These are phyloP conservation scores for Paracamarosporium sp. DNA, from an alignment of 2,329 filamentous ascomycete species.

Conservation along the genomic window DNA sequence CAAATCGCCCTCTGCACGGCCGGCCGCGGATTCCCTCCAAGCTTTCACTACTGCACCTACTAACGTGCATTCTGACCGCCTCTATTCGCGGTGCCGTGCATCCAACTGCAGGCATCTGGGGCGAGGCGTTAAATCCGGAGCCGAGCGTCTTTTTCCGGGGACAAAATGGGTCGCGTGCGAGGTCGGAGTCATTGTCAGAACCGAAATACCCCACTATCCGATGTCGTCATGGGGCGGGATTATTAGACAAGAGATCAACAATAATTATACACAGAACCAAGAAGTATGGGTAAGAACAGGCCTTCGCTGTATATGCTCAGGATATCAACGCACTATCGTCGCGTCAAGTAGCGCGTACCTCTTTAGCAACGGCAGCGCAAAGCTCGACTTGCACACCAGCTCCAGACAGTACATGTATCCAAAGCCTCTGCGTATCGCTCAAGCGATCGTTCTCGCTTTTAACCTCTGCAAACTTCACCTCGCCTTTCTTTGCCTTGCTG, in stretches of 20 bases:
- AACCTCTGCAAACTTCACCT: slow-evolving; percentile 74
- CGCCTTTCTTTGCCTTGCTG: slow-evolving; percentile 49
- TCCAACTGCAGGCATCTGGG: neutral
- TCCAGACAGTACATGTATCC: slow-evolving; percentile 91
- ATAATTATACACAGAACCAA: neutral
- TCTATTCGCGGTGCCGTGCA: neutral
- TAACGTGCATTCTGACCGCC: slow-evolving; percentile 3
- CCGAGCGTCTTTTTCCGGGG: neutral
- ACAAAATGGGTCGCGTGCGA: slow-evolving; percentile 5
- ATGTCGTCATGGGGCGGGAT: slow-evolving; percentile 1
- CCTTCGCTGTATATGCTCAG: neutral
- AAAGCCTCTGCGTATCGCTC: slow-evolving; percentile 94
- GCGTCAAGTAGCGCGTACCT: slow-evolving; percentile 48
- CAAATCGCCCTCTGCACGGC: slow-evolving; percentile 1
- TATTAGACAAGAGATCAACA: neutral
- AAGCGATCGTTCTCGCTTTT: slow-evolving; percentile 80
- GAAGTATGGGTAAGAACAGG: neutral
- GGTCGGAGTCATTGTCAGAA: slow-evolving; percentile 3
- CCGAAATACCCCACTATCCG: slow-evolving; percentile 4
- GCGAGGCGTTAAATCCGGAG: neutral
- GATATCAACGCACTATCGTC: neutral
- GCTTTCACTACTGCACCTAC: slow-evolving; percentile 11
- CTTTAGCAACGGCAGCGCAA: slow-evolving; percentile 68
- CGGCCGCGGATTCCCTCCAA: slow-evolving; percentile 1
- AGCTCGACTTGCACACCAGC: slow-evolving; percentile 88